A percentile compares a stretch with the other conserved stretches of the same genome.
These are phyloP conservation scores for Shiraia sp. DNA, from an alignment of 2,329 filamentous ascomycete species.

Conservation along the genomic window DNA sequence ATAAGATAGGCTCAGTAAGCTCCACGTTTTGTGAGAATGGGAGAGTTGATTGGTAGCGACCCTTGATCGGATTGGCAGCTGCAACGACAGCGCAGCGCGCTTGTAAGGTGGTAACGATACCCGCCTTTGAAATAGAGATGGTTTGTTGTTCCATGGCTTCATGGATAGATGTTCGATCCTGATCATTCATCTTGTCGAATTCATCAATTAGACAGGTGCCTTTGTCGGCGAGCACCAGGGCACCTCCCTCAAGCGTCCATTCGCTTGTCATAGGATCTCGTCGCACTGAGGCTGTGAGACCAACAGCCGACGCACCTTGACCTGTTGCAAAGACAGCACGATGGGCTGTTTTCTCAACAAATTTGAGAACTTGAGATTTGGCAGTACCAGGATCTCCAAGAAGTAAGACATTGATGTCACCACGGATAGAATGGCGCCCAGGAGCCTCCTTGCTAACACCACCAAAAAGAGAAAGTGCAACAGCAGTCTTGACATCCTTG, in stretches of 20 bases:
- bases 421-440: slow-evolving; percentile 87
- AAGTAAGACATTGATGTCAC: slow-evolving; percentile 96
- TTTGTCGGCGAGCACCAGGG: slow-evolving; percentile 89
- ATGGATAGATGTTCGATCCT: slow-evolving; percentile 96
- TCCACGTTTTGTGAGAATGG: slow-evolving; percentile 97
- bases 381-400: slow-evolving; percentile 97
- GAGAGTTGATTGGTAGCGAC: slow-evolving; percentile 93
- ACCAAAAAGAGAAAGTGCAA: slow-evolving; percentile 91
- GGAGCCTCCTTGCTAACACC: slow-evolving; percentile 91
- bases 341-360: slow-evolving; percentile 95
- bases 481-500: slow-evolving; percentile 93
- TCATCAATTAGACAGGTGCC: slow-evolving; percentile 97
- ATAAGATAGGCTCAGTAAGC: slow-evolving; percentile 94
- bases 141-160: slow-evolving; percentile 99
- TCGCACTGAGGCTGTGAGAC: slow-evolving; percentile 94
- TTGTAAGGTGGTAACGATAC: slow-evolving; percentile 96
- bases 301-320: slow-evolving; percentile 94
- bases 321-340: slow-evolving; percentile 96
- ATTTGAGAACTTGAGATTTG: slow-evolving; percentile 97
- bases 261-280: slow-evolving; percentile 94
- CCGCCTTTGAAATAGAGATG: slow-evolving; percentile 97
- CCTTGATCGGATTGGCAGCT: slow-evolving; percentile 93
- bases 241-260: slow-evolving; percentile 96
- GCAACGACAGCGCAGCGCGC: slow-evolving; percentile 95
- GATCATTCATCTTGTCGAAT: slow-evolving; percentile 99